These are phyloP conservation scores for Cutaneotrichosporon spelunceum DNA, from an alignment of 1,284 basidiomycete genomes.

Conservation along the genomic window DNA sequence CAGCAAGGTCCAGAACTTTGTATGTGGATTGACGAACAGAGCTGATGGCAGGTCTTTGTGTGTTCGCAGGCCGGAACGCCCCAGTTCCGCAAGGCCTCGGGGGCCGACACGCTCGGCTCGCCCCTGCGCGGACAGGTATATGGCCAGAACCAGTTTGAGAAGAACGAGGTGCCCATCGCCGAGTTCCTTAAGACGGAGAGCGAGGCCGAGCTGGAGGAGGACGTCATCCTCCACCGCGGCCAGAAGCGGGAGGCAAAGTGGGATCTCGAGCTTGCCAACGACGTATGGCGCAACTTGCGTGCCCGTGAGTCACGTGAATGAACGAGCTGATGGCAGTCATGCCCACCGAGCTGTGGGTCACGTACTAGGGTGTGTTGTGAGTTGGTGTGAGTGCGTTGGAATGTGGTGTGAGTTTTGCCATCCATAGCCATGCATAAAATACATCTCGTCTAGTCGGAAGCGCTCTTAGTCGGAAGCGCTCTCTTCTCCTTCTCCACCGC, in stretches of 20 bases:
- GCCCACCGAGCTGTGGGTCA: conserved; percentile 39
- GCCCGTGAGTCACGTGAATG: not conserved
- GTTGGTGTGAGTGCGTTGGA: not conserved
- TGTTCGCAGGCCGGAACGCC: conserved; percentile 53
- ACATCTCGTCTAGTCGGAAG: conserved; percentile 22
- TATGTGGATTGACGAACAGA: conserved; percentile 53
- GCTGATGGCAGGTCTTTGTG: conserved; percentile 51
- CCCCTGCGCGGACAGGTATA: conserved; percentile 38
- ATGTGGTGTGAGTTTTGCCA: not conserved
- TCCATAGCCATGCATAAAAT: not conserved
- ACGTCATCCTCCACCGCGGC: conserved; percentile 11
- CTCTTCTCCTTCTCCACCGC: not conserved
- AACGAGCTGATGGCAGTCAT: conserved; percentile 30
- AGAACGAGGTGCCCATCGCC: conserved; percentile 35
- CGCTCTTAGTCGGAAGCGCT: conserved; percentile 23
- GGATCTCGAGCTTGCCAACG: conserved; percentile 20
- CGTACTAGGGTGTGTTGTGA: conserved; percentile 23
- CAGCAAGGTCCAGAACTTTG: conserved; percentile 70
- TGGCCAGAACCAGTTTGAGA: conserved; percentile 27
- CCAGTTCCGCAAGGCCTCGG: conserved; percentile 61
- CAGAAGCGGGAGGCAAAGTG: conserved; percentile 25
- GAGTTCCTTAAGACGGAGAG: conserved; percentile 22
- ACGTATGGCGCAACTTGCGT: conserved; percentile 5
- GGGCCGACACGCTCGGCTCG: conserved; percentile 36
- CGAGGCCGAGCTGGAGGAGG: not conserved